Percentiles rank a stretch among this genome's conserved stretches.
These are phyloP conservation scores for Calocybe gangraenosa DNA, from an alignment of 768 basidiomycete genomes.

Conservation along the genomic window DNA sequence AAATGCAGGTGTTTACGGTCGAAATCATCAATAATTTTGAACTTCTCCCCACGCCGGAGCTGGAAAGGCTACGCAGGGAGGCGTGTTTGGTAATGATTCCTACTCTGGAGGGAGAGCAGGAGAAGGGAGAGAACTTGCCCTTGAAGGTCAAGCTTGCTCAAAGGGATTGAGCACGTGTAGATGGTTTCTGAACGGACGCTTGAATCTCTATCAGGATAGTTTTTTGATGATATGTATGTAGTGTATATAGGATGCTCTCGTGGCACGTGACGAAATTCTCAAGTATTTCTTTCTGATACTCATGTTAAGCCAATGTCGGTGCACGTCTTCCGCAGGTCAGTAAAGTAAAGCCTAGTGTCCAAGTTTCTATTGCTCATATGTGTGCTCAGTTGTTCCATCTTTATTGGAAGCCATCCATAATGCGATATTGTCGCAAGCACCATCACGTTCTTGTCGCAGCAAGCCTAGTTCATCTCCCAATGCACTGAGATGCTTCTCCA, in stretches of 20 bases:
- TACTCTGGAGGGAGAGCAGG: constrained; percentile 39
- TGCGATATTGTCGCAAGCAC: too few relatives aligned
- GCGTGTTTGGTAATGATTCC: constrained; percentile 46
- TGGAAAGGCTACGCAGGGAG: constrained; percentile 37
- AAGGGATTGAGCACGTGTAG: constrained; percentile 27
- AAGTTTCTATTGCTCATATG: not conserved
- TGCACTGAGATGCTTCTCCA: too few relatives aligned
- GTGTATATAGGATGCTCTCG: too few relatives aligned
- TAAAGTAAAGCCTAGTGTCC: too few relatives aligned
- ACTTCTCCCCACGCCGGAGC: constrained; percentile 38
- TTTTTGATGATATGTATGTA: too few relatives aligned
- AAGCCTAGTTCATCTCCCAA: too few relatives aligned
- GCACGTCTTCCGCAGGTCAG: constrained; percentile 4
- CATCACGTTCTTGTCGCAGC: not conserved
- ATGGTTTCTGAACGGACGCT: too few relatives aligned
- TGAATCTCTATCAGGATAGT: too few relatives aligned
- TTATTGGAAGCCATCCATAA: not conserved
- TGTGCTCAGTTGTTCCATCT: not conserved
- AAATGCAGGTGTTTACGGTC: constrained; percentile 53
- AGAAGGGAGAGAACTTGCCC: constrained; percentile 42
- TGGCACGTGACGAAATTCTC: too few relatives aligned
- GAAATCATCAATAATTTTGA: constrained; percentile 60
- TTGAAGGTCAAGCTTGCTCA: constrained; percentile 33
- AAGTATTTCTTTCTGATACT: too few relatives aligned
- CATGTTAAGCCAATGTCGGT: constrained; percentile 16